Conservation (phyloP, 73 alveolate genomes). For the Tetrahymena thermophila region DNA sequence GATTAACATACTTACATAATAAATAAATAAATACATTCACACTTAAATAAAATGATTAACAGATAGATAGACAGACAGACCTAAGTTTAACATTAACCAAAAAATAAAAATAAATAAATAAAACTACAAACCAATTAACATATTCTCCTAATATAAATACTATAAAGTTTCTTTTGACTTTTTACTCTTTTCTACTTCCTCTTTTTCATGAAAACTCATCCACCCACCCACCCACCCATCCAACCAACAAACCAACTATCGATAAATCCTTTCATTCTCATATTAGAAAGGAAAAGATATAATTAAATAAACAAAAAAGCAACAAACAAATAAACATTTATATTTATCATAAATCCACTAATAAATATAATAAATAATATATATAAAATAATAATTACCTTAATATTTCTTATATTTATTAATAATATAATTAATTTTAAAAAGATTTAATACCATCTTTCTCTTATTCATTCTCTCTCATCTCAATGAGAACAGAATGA, state of each 20-base stretch:
- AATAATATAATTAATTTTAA: not conserved
- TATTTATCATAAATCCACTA: not conserved
- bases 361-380: not conserved
- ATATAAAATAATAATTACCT: not conserved
- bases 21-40: too few species aligned
- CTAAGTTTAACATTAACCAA: not conserved
- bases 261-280: not conserved
- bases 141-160: not conserved
- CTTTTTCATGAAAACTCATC: not conserved
- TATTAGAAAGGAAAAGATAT: not conserved
- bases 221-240: too few species aligned
- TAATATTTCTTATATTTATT: not conserved
- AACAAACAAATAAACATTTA: not conserved
- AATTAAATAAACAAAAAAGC: not conserved
- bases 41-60: not conserved
- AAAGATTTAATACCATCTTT: not conserved
- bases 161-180: not conserved
- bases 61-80: not conserved
- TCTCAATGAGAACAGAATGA: not conserved
- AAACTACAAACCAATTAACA: not conserved
- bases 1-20: not conserved
- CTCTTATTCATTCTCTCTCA: not conserved
- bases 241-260: too few species aligned
- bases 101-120: not conserved
- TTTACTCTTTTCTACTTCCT: not conserved